Percentiles rank a stretch among this genome's conserved stretches.
These are phyloP conservation scores for Cladophialophora exuberans DNA, from an alignment of 2,329 filamentous ascomycete species.

Conservation along the genomic window DNA sequence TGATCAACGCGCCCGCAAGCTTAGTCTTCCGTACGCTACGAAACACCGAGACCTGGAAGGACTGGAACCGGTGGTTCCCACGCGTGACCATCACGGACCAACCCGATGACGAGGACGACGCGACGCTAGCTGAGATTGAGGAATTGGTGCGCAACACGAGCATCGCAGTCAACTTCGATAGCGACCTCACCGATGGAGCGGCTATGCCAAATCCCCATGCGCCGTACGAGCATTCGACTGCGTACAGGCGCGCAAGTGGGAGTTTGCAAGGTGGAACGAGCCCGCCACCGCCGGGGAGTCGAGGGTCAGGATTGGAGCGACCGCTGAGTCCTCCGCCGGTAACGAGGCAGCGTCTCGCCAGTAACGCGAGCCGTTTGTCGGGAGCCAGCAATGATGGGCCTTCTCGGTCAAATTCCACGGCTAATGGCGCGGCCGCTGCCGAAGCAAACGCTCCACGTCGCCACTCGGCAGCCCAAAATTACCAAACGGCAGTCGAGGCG, in stretches of 20 bases:
- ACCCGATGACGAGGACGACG: slow-evolving; percentile 28
- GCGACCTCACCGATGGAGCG: slow-evolving; percentile 31
- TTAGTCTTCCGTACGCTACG: slow-evolving; percentile 49
- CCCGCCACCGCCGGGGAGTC: not conserved
- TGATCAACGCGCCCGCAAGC: slow-evolving; percentile 46
- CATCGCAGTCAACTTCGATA: slow-evolving; percentile 32
- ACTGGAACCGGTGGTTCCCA: slow-evolving; percentile 54
- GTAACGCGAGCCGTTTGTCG: slow-evolving; percentile 25
- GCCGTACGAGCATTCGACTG: slow-evolving; percentile 1
- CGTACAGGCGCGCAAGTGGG: not conserved
- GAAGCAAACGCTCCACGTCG: slow-evolving; percentile 1
- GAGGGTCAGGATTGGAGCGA: not conserved
- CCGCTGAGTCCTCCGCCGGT: slow-evolving; percentile 19
- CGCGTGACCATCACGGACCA: slow-evolving; percentile 50
- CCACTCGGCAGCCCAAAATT: slow-evolving; percentile 26
- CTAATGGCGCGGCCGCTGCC: slow-evolving; percentile 13
- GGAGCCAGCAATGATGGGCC: slow-evolving; percentile 10
- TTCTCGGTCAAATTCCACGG: slow-evolving; percentile 13
- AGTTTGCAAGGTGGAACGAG: not conserved
- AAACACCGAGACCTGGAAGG: slow-evolving; percentile 50
- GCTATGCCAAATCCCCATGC: not conserved
- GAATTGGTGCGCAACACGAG: slow-evolving; percentile 33
- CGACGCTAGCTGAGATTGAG: slow-evolving; percentile 30
- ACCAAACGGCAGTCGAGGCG: slow-evolving; percentile 27
- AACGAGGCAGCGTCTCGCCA: slow-evolving; percentile 26